Evolutionary conservation across 208 protist species (phyloP).

Genomic region (Naegleria fowleri): DNA sequence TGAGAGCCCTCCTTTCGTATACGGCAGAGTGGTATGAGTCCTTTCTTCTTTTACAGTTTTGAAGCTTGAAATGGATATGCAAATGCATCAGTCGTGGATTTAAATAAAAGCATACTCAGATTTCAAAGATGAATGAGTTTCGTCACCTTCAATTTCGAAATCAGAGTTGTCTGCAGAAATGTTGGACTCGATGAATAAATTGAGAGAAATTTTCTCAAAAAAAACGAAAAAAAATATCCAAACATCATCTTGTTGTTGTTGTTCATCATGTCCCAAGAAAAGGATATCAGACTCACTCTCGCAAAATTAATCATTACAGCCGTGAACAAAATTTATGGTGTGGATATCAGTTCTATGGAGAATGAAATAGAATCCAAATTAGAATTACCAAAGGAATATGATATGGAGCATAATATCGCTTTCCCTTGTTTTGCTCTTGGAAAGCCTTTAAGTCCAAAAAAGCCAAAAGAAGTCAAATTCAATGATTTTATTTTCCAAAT

Average conservation of each 20-base stretch:
- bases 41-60: too few relatives aligned
- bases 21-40: too few relatives aligned
- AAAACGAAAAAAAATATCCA: neutral
- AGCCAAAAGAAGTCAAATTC: neutral
- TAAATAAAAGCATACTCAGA: too few relatives aligned
- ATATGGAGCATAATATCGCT: constrained; percentile 9
- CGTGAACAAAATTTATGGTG: neutral
- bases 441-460: neutral
- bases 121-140: too few relatives aligned
- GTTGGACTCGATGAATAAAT: neutral
- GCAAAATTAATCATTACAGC: neutral
- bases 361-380: neutral
- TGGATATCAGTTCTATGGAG: neutral
- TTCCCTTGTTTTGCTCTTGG: neutral
- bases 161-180: neutral
- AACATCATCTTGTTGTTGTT: too few relatives aligned
- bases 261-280: neutral
- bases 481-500: neutral
- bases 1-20: too few relatives aligned
- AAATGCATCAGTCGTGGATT: too few relatives aligned
- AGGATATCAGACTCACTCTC: neutral
- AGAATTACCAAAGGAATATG: constrained; percentile 9
- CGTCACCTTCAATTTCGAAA: neutral
- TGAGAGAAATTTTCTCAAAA: neutral
- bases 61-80: too few relatives aligned